Conservation (phyloP, 331 rosid species). For the Prunus yedoensis region DNA sequence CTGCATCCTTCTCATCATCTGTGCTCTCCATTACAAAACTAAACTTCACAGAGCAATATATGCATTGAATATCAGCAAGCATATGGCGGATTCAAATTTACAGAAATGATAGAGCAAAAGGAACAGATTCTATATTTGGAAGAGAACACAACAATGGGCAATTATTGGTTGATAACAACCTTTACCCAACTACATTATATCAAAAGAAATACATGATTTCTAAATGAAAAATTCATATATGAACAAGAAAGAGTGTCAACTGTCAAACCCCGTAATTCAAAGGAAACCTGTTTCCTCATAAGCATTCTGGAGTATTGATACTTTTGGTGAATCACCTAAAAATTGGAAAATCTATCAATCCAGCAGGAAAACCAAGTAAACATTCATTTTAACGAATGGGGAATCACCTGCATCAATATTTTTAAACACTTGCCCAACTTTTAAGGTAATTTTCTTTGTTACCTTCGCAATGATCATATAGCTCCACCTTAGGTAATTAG, state of each 20-base stretch:
- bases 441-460: background rate
- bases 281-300: background rate
- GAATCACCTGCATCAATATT: background rate
- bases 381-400: background rate
- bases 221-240: background rate
- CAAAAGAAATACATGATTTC: background rate
- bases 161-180: background rate
- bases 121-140: background rate
- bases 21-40: conserved; percentile 38
- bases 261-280: background rate
- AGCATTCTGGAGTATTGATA: background rate
- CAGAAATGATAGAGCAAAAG: background rate
- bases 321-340: background rate
- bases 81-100: background rate
- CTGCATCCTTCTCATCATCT: conserved; percentile 41
- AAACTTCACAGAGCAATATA: conserved; percentile 14
- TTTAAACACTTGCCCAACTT: background rate
- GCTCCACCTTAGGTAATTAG: background rate
- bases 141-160: background rate
- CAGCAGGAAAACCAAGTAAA: background rate
- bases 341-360: background rate
- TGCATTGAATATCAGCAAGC: background rate
- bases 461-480: background rate
- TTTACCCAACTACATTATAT: background rate
- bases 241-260: background rate